phyloP scores from a whole-genome alignment of 2,329 filamentous ascomycete species.

The Cladobotryum protrusum region DNA sequence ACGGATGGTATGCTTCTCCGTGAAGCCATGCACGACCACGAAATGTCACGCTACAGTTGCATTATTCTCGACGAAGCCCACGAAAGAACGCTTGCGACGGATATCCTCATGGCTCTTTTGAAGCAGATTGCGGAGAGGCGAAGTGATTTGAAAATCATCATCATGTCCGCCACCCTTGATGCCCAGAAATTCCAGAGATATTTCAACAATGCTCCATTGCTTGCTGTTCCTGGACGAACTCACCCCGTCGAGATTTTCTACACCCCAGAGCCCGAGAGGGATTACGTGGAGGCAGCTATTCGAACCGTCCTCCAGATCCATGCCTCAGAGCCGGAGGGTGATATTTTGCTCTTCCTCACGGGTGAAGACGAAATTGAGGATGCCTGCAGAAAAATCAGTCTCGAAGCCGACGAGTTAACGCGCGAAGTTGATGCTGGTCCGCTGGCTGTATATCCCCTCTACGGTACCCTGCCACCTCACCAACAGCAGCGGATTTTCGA shows the following conservation, averaged over 20 bases:
- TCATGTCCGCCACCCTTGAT: slow-evolving; percentile 97
- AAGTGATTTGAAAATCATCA: slow-evolving; percentile 92
- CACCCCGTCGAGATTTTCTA: slow-evolving; percentile 98
- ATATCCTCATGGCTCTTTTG: slow-evolving; percentile 93
- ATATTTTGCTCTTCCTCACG: slow-evolving; percentile 90
- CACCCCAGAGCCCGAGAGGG: slow-evolving; percentile 89
- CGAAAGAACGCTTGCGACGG: slow-evolving; percentile 93
- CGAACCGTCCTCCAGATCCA: slow-evolving; percentile 96
- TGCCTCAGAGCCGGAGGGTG: slow-evolving; percentile 83
- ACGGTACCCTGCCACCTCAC: slow-evolving; percentile 83
- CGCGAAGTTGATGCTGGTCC: slow-evolving; percentile 88
- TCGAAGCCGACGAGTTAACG: slow-evolving; percentile 88
- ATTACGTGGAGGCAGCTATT: slow-evolving; percentile 94
- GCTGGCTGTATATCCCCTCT: slow-evolving; percentile 84
- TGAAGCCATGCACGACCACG: slow-evolving; percentile 93
- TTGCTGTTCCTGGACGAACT: slow-evolving; percentile 91
- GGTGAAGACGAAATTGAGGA: slow-evolving; percentile 99
- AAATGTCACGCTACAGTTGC: slow-evolving; percentile 87
- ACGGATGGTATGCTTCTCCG: slow-evolving; percentile 97
- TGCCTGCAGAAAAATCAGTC: slow-evolving; percentile 80
- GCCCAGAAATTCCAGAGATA: slow-evolving; percentile 97
- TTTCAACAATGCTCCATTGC: slow-evolving; percentile 87
- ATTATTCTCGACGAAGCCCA: slow-evolving; percentile 99
- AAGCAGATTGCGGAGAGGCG: slow-evolving; percentile 82
- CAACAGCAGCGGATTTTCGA: slow-evolving; percentile 97